Conservation (phyloP, 164 flowering plant species). For the Santalum album region DNA sequence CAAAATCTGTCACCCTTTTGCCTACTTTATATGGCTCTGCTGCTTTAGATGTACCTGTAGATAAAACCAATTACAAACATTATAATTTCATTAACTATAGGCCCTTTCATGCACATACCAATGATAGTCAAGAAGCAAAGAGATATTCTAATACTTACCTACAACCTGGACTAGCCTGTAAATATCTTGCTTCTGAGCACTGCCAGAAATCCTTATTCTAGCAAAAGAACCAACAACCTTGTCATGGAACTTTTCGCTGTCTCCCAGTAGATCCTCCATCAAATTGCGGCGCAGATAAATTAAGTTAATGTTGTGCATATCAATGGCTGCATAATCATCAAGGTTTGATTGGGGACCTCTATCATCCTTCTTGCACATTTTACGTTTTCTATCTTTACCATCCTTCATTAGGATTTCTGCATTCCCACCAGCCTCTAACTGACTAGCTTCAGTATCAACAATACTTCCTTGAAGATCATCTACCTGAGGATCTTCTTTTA, state of each 20-base stretch:
- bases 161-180: conserved; percentile 93
- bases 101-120: background rate
- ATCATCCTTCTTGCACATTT: conserved; percentile 48
- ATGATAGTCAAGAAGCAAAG: background rate
- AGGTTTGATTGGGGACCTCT: conserved; percentile 53
- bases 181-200: conserved; percentile 78
- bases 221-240: conserved; percentile 84
- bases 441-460: conserved; percentile 53
- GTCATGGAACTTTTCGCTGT: conserved; percentile 53
- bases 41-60: conserved; percentile 71
- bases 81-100: background rate
- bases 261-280: conserved; percentile 74
- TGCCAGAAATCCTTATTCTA: conserved; percentile 79
- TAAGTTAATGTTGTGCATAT: conserved; percentile 76
- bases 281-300: conserved; percentile 72
- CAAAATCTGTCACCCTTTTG: conserved; percentile 55
- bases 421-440: conserved; percentile 46
- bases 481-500: conserved; percentile 46
- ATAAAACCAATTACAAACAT: conserved; percentile 8
- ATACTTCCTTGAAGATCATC: conserved; percentile 59
- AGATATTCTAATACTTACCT: conserved; percentile 36
- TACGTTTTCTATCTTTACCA: conserved; percentile 52
- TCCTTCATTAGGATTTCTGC: conserved; percentile 30
- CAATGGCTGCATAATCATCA: conserved; percentile 93
- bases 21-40: conserved; percentile 75